A percentile compares a stretch with the other conserved stretches of the same genome.
Conservation (phyloP, 805 yeast genomes). For the Myxozyma kluyveri region DNA sequence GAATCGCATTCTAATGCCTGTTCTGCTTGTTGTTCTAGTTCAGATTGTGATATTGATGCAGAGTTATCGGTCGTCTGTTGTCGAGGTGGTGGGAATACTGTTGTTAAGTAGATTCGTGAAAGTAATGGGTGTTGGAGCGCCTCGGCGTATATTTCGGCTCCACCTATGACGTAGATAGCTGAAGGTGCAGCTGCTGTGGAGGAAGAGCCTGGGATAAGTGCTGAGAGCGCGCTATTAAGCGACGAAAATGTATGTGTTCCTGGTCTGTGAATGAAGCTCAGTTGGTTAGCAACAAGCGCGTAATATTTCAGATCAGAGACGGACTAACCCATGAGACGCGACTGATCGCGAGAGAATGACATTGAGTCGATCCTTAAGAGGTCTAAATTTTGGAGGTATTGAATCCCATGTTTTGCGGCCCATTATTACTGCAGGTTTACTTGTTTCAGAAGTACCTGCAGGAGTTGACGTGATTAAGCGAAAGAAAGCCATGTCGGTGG, state of each 20-base stretch:
- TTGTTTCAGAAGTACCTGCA: conserved; percentile 37
- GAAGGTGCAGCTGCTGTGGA: conserved; percentile 10
- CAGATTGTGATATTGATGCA: too few species aligned
- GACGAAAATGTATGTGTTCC: conserved; percentile 19
- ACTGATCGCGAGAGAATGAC: conserved; percentile 63
- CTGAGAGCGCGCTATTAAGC: conserved; percentile 10
- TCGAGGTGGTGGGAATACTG: conserved; percentile 15
- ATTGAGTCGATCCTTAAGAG: conserved; percentile 72
- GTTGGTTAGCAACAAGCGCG: background rate
- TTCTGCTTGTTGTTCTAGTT: conserved; percentile 6
- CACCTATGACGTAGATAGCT: conserved; percentile 79
- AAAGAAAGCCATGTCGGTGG: conserved; percentile 83
- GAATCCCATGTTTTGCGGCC: conserved; percentile 96
- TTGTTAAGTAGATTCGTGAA: conserved; percentile 43
- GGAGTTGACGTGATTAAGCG: conserved; percentile 61
- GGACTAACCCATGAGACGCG: conserved; percentile 17
- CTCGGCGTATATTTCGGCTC: conserved; percentile 77
- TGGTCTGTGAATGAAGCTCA: background rate
- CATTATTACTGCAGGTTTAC: conserved; percentile 79
- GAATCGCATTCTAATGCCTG: conserved; percentile 62
- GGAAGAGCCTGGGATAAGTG: background rate
- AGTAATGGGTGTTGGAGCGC: conserved; percentile 51
- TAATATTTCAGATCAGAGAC: background rate
- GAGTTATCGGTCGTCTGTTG: too few species aligned
- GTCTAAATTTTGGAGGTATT: conserved; percentile 80